Evolutionary conservation across 2,329 filamentous ascomycete genomes (phyloP), one percentile per base, ranked within the genome.

Genomic region (Aureobasidium melanogenum): DNA sequence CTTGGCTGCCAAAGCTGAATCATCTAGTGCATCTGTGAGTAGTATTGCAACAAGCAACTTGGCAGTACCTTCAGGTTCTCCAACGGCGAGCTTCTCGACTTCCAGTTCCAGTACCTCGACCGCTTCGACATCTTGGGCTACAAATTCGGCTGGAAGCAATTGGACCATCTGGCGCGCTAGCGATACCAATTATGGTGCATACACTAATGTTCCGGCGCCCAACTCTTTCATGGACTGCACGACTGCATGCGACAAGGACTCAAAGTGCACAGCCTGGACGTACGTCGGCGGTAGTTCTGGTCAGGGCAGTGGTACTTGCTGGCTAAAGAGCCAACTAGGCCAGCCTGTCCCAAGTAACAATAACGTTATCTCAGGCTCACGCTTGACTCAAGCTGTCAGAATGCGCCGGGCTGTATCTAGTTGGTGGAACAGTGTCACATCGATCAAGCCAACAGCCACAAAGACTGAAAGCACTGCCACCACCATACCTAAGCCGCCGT

Each of bases 221-320:
- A n/a, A 22, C 34, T 63, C 63, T 5, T 64, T 61, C 58, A 24
- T 57, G 12, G 64, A 65, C 28, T 65, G 64, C 34, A 56, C 60
- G 28, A 55, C 58, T 26, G 58, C 54, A 17, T 65, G 64, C 24
- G 63, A 65, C n/a, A 39, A 34, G 5, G 47, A 56, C 15, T 50
- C 60, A 14, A 60, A 62, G 12, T 65, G 64, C 44, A 60, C 17
- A n/a, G 63, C 60, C n/a, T 65, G 63, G 51, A 60, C 63, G 17
- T 65, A 65, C 32, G 63, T 64, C 0, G 63, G 64, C 2, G 64
- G 46, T n/a, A 51, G 22, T 6, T 14, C 43, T 17, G 63, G 63
- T 17, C 6, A 15, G 6, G 63, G 63, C 3, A 5, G 24, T 34
- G 63, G 63, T 19, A 61, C 57, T 14, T 64, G 63, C 32, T 63